A percentile compares a stretch with the other conserved stretches of the same genome.
These are phyloP conservation scores for Dichotomopilus funicola DNA, from an alignment of 2,329 filamentous ascomycete genomes.

Conservation along the genomic window DNA sequence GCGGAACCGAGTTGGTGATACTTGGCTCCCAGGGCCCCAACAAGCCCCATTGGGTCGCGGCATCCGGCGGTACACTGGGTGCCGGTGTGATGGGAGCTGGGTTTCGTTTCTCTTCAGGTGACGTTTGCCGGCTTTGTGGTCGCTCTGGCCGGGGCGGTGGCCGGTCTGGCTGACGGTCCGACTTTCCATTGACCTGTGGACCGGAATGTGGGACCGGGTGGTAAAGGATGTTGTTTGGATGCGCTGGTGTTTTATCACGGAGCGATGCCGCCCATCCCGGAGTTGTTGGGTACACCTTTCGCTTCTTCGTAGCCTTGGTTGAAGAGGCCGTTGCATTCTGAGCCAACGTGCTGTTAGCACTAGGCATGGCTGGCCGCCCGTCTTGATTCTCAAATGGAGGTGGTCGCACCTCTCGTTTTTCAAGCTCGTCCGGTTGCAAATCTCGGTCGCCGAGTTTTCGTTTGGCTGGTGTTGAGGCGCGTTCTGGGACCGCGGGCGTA, in stretches of 20 bases:
- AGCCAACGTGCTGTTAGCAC: slow-evolving; percentile 18
- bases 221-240: slow-evolving; percentile 42
- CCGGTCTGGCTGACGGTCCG: slow-evolving; percentile 23
- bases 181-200: slow-evolving; percentile 35
- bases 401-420: slow-evolving; percentile 42
- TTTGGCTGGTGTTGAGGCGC: slow-evolving; percentile 38
- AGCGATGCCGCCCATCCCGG: slow-evolving; percentile 46
- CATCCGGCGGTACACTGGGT: slow-evolving; percentile 18
- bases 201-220: slow-evolving; percentile 28
- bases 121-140: slow-evolving; percentile 38
- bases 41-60: slow-evolving; percentile 23
- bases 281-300: slow-evolving; percentile 31
- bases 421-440: slow-evolving; percentile 45
- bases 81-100: slow-evolving; percentile 20
- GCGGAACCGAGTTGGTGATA: slow-evolving; percentile 63
- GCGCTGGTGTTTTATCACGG: slow-evolving; percentile 33
- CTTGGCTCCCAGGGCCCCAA: slow-evolving; percentile 58
- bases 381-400: slow-evolving; percentile 43
- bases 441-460: slow-evolving; percentile 44
- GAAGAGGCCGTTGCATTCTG: slow-evolving; percentile 30
- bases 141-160: slow-evolving; percentile 24
- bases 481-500: slow-evolving; percentile 22
- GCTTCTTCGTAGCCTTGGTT: slow-evolving; percentile 33
- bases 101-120: slow-evolving; percentile 40
- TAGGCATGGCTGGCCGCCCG: slow-evolving; percentile 27